Evolutionary conservation across 2,329 filamentous ascomycete species (phyloP).

Genomic region (Aureobasidium namibiae): DNA sequence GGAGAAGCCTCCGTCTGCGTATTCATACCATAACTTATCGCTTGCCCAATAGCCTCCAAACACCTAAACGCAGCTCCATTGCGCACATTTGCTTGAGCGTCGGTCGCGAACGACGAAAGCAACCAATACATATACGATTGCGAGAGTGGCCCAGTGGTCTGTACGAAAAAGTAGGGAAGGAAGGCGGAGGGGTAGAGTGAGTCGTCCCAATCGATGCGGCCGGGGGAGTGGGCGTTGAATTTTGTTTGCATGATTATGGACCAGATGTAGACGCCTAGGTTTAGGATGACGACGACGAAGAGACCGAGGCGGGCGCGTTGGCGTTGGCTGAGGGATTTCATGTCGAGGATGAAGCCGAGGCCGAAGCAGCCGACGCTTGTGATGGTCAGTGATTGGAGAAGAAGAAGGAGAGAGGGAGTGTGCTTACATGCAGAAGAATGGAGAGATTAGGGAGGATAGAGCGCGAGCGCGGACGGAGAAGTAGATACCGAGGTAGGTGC

Average conservation of each 20-base stretch:
- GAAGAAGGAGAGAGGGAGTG: neutral
- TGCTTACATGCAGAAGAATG: conserved; percentile 13
- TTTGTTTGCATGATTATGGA: conserved; percentile 8
- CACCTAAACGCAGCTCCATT: conserved; percentile 8
- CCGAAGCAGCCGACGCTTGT: conserved; percentile 39
- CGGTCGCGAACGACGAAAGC: conserved; percentile 9
- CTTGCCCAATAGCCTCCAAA: conserved; percentile 9
- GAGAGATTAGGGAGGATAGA: conserved; percentile 3
- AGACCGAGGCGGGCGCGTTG: conserved; percentile 40
- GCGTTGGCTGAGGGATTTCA: conserved; percentile 56
- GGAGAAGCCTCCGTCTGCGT: neutral
- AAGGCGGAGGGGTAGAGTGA: neutral
- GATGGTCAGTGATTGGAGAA: conserved; percentile 32
- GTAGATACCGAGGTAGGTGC: conserved; percentile 8
- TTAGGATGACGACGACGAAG: conserved; percentile 38
- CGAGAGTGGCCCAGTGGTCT: conserved; percentile 6
- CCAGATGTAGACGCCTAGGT: conserved; percentile 27
- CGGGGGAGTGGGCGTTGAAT: conserved; percentile 7
- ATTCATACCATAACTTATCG: conserved; percentile 12
- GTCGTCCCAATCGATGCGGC: conserved; percentile 11
- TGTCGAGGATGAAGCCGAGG: conserved; percentile 50
- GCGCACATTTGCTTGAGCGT: conserved; percentile 10
- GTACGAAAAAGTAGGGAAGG: conserved; percentile 11
- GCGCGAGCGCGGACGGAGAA: conserved; percentile 10
- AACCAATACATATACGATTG: conserved; percentile 14